Evolutionary conservation across 352 stramenopile species (phyloP).

Genomic region (Globisporangium abappressorium): DNA sequence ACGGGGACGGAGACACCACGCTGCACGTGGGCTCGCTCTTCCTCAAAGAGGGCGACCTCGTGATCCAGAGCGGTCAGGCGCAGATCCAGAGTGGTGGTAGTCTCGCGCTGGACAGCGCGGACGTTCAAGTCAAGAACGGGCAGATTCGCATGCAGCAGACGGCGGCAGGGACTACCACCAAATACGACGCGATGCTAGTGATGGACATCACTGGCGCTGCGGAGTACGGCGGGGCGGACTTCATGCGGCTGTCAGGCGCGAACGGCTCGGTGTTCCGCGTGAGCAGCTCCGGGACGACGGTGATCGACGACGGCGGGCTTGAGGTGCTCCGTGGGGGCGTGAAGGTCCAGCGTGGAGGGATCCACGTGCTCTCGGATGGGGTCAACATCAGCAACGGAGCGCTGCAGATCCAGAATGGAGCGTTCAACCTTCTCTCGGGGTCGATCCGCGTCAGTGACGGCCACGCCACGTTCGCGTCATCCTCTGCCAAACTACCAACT

Average conservation of each 20-base stretch:
- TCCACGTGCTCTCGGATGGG: constrained; percentile 59
- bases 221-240: constrained; percentile 29
- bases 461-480: constrained; percentile 11
- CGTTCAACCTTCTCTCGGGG: constrained; percentile 37
- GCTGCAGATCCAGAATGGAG: constrained; percentile 40
- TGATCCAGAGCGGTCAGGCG: constrained; percentile 40
- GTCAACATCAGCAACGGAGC: constrained; percentile 42
- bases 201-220: constrained; percentile 26
- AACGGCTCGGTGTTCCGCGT: constrained; percentile 50
- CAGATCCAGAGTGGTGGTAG: constrained; percentile 34
- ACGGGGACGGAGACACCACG: constrained; percentile 42
- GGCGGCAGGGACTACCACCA: neutral
- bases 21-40: constrained; percentile 43
- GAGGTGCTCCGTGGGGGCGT: constrained; percentile 58
- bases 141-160: constrained; percentile 35
- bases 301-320: constrained; percentile 55
- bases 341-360: constrained; percentile 49
- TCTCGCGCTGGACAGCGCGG: constrained; percentile 44
- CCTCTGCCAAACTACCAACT: neutral
- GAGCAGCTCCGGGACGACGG: constrained; percentile 41
- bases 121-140: constrained; percentile 42
- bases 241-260: constrained; percentile 38
- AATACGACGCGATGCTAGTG: constrained; percentile 27
- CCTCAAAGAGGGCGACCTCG: constrained; percentile 46
- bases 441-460: constrained; percentile 41